These are phyloP conservation scores for Furcasterigmium furcatum DNA, from an alignment of 2,329 filamentous ascomycete species.

Conservation along the genomic window DNA sequence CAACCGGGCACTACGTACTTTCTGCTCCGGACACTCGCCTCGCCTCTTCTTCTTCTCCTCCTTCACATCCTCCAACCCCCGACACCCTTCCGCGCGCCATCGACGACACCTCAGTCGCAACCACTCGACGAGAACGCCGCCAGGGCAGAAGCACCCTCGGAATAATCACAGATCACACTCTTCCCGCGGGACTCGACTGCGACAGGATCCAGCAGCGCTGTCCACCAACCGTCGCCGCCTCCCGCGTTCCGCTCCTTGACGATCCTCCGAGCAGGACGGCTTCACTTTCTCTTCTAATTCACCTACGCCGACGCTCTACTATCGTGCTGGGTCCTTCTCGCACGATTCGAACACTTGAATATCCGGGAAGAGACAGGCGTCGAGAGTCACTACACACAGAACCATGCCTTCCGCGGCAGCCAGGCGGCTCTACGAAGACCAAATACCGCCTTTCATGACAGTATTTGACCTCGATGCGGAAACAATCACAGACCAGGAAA, in stretches of 20 bases:
- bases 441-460: slow-evolving; percentile 74
- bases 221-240: slow-evolving; percentile 24
- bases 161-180: slow-evolving; percentile 3
- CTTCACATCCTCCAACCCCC: slow-evolving; percentile 3
- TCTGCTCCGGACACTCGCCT: neutral
- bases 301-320: slow-evolving; percentile 1
- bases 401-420: slow-evolving; percentile 62
- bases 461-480: slow-evolving; percentile 66
- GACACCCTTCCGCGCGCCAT: neutral
- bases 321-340: slow-evolving; percentile 1
- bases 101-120: neutral
- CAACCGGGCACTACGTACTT: too few relatives aligned
- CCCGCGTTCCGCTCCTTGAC: slow-evolving; percentile 16
- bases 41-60: slow-evolving; percentile 7
- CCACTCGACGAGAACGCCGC: neutral
- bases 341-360: too few relatives aligned
- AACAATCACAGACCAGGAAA: slow-evolving; percentile 48
- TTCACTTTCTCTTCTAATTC: neutral
- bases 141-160: neutral
- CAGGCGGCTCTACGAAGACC: slow-evolving; percentile 62
- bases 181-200: slow-evolving; percentile 8
- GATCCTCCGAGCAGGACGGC: slow-evolving; percentile 4
- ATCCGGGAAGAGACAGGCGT: neutral
- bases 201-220: slow-evolving; percentile 52
- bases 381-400: neutral